Evolutionary conservation across 345 rosid species (phyloP).

Genomic region (Populus davidiana): DNA sequence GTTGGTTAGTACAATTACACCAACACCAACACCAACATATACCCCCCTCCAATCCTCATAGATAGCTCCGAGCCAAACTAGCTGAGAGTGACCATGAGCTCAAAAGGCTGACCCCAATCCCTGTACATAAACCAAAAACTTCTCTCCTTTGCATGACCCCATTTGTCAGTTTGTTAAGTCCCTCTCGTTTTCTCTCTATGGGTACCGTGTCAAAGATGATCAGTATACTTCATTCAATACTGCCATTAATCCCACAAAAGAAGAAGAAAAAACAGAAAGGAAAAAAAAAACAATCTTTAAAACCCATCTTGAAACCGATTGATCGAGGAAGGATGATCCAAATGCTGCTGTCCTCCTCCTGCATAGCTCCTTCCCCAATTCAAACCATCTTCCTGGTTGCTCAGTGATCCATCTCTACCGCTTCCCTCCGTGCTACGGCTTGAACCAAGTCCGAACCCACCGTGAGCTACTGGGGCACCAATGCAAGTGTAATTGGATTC

Average conservation of each 20-base stretch:
- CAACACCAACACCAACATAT: constrained; percentile 26
- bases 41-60: constrained; percentile 27
- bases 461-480: constrained; percentile 65
- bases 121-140: constrained; percentile 53
- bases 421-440: constrained; percentile 28
- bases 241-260: constrained; percentile 7
- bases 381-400: constrained; percentile 44
- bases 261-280: constrained; percentile 8
- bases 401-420: constrained; percentile 45
- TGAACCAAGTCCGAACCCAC: constrained; percentile 29
- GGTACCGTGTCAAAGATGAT: constrained; percentile 40
- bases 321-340: constrained; percentile 44
- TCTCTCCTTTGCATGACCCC: constrained; percentile 42
- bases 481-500: constrained; percentile 66
- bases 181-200: constrained; percentile 36
- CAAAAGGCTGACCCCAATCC: constrained; percentile 65
- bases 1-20: constrained; percentile 14
- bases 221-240: constrained; percentile 16
- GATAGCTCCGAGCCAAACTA: constrained; percentile 60
- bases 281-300: constrained; percentile 20
- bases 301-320: constrained; percentile 68
- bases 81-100: constrained; percentile 69
- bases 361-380: constrained; percentile 43
- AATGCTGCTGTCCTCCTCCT: constrained; percentile 24
- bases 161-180: constrained; percentile 58